Base-by-base conservation (phyloP, 352 stramenopile species). In the Sclerospora graminicola region DNA sequence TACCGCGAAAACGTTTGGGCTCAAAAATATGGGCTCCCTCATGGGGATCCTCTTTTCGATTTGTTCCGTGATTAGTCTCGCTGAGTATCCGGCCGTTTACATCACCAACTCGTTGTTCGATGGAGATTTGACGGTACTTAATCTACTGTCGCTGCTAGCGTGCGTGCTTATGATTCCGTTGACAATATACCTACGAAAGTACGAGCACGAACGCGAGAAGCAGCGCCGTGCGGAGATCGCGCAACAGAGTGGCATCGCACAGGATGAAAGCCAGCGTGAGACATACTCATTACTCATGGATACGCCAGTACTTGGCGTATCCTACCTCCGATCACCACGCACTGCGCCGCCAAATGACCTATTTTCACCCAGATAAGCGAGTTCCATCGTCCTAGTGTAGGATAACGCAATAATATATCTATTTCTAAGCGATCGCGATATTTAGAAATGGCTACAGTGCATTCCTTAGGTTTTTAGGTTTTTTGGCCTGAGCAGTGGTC, bases 11-110 rank as follows among this genome's bases (percentile, higher is more conserved):
- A 91, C 72, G 1, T 94, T 91, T 63, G 82, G 82, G 5, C 68
- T 91, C 28, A 80, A 77, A 42, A 90, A 89, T 54, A 64, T 94
- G 37, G 82, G 80, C 24, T 85, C 73, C 20, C 60, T 94, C 4
- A 82, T 88, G 32, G 80, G 82, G 6, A 78, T 91, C 35, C 77
- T 88, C 45, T 94, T 91, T 49, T 84, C 79, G 1, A 70, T 82
- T 24, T 67, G 73, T 40, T 85, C 78, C 1, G 18, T 89, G 31
- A 65, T 87, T 28, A 83, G 76, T 45, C 55, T 94, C 10, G 56
- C 73, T 1, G 79, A 94, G 46, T 89, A 90, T 48, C 79, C 79
- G 2, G 77, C 77, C 8, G 71, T 94, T 31, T 83, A 66, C 37
- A 14, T 79, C 20, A 82, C 78, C n/a, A 89, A 87, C 29, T 39